Conservation (phyloP, 805 yeast genomes). For the Jamesozyma hellenica region DNA sequence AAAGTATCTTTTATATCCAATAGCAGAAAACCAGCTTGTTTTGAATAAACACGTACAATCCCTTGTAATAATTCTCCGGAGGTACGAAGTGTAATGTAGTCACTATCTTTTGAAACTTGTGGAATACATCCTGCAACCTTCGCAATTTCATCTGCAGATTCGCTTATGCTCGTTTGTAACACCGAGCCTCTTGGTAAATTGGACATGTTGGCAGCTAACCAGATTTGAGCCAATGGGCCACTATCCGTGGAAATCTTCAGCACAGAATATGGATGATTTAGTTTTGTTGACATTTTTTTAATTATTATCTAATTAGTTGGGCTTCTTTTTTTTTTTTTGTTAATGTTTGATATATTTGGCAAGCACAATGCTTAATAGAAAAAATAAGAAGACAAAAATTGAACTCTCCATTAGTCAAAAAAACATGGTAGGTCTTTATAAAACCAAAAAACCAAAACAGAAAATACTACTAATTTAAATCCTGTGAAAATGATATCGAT, state of each 20-base stretch:
- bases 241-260: slow-evolving; percentile 29
- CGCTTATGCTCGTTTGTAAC: slow-evolving; percentile 57
- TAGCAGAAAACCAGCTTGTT: slow-evolving; percentile 71
- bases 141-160: slow-evolving; percentile 58
- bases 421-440: too few relatives aligned
- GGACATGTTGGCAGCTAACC: slow-evolving; percentile 80
- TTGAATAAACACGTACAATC: slow-evolving; percentile 74
- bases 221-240: slow-evolving; percentile 82
- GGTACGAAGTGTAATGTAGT: slow-evolving; percentile 65
- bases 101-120: slow-evolving; percentile 24
- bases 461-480: too few relatives aligned
- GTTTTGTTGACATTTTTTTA: background rate
- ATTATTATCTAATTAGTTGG: too few relatives aligned
- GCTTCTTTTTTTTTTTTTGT: too few relatives aligned
- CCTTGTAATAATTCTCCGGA: slow-evolving; percentile 84
- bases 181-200: slow-evolving; percentile 38
- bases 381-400: too few relatives aligned
- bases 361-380: too few relatives aligned
- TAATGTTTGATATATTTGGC: too few relatives aligned
- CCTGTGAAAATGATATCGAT: too few relatives aligned
- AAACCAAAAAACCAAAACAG: too few relatives aligned
- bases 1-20: slow-evolving; percentile 79
- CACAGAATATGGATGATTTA: slow-evolving; percentile 1
- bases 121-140: slow-evolving; percentile 29
- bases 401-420: too few relatives aligned